These are phyloP conservation scores for Larix sibirica DNA, from an alignment of 83 land plant genomes.

Conservation along the genomic window DNA sequence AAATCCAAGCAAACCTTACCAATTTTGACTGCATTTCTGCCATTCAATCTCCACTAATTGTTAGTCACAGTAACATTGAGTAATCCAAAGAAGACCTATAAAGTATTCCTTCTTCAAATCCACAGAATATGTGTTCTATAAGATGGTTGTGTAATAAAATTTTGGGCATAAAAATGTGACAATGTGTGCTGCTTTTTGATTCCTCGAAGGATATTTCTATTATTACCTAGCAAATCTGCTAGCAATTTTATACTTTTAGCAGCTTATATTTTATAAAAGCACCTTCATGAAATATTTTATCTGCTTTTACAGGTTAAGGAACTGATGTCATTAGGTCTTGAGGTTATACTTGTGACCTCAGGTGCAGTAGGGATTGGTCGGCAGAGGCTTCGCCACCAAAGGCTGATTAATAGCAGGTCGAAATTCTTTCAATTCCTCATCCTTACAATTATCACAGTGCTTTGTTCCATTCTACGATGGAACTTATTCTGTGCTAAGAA, in stretches of 20 bases:
- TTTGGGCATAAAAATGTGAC: not conserved
- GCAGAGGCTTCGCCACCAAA: conserved; percentile 80
- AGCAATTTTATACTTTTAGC: not conserved
- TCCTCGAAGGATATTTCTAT: not conserved
- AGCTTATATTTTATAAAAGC: not conserved
- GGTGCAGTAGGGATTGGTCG: conserved; percentile 96
- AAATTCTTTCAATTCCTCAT: not conserved
- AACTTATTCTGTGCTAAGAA: not conserved
- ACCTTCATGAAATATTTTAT: not conserved
- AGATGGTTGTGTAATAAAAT: not conserved
- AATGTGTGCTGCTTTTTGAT: not conserved
- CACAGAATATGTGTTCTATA: not conserved
- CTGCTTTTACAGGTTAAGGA: conserved; percentile 71
- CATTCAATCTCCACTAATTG: not conserved
- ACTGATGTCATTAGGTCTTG: conserved; percentile 69
- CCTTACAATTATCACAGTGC: not conserved
- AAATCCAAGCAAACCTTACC: not conserved
- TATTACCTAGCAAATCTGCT: not conserved
- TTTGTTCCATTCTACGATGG: not conserved
- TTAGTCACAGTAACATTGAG: not conserved
- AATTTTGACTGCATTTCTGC: not conserved
- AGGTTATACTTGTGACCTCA: conserved; percentile 90
- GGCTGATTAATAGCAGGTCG: conserved; percentile 88
- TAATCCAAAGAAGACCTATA: not conserved
- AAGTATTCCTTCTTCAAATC: not conserved